These are phyloP conservation scores for Phytophthora melonis DNA, from an alignment of 352 stramenopile species.

Conservation along the genomic window DNA sequence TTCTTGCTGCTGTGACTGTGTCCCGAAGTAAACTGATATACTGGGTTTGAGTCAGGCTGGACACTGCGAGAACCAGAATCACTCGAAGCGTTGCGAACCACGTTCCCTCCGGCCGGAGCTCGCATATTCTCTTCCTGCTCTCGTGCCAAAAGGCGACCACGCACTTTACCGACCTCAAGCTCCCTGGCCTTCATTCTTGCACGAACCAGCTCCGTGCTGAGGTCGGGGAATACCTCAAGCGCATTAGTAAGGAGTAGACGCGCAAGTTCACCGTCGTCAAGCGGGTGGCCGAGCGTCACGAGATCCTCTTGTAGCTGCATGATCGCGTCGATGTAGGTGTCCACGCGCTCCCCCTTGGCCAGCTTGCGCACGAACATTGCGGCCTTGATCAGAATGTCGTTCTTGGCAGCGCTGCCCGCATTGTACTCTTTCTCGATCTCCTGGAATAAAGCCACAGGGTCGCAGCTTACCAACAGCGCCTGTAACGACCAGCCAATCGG, in stretches of 20 bases:
- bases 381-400: conserved; percentile 16
- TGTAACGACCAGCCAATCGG: conserved; percentile 11
- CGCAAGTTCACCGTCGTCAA: conserved; percentile 13
- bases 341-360: conserved; percentile 3
- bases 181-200: conserved; percentile 5
- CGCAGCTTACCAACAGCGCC: conserved; percentile 5
- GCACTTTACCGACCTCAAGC: not conserved
- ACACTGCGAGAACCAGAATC: too few species aligned
- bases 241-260: conserved; percentile 5
- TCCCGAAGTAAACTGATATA: too few species aligned
- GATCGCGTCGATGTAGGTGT: conserved; percentile 7
- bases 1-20: too few species aligned
- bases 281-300: not conserved
- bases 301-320: conserved; percentile 21
- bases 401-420: conserved; percentile 11
- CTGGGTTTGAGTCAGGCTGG: too few species aligned
- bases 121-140: too few species aligned
- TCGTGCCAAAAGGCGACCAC: too few species aligned
- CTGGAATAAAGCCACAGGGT: conserved; percentile 8
- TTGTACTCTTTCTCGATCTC: conserved; percentile 21
- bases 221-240: conserved; percentile 8
- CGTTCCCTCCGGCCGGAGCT: too few species aligned
- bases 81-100: too few species aligned
- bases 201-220: conserved; percentile 4
- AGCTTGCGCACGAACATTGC: conserved; percentile 10